phyloP scores from a whole-genome alignment of 192 early-diverging fungal species.

The Phlyctochytrium planicorne region DNA sequence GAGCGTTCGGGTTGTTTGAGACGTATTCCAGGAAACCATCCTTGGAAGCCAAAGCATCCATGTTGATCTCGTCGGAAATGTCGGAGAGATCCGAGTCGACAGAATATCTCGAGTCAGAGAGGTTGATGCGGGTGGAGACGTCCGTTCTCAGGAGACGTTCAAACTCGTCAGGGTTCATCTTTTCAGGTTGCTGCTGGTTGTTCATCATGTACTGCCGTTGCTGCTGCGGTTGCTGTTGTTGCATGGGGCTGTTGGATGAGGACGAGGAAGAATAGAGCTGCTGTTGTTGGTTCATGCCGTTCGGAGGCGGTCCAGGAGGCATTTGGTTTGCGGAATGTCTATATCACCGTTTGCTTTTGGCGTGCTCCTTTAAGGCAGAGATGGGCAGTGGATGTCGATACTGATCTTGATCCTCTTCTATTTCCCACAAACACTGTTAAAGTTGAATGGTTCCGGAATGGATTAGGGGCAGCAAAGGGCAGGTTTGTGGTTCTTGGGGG shows the following conservation, averaged over 20 bases:
- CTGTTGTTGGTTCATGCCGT: conserved; percentile 9
- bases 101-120: background rate
- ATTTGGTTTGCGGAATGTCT: too few relatives aligned
- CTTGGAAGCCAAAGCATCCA: conserved; percentile 7
- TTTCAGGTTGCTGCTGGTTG: background rate
- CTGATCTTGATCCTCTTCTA: too few relatives aligned
- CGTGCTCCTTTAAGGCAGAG: too few relatives aligned
- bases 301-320: background rate
- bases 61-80: conserved; percentile 11
- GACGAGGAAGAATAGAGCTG: background rate
- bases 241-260: conserved; percentile 1
- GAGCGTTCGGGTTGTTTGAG: background rate
- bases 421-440: too few relatives aligned
- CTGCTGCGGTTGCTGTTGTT: conserved; percentile 10
- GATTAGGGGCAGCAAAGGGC: too few relatives aligned
- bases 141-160: background rate
- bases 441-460: too few relatives aligned
- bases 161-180: background rate
- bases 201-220: background rate
- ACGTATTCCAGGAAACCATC: conserved; percentile 9
- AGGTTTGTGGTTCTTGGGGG: too few relatives aligned
- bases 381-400: too few relatives aligned
- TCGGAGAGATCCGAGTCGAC: conserved; percentile 13
- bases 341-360: too few relatives aligned
- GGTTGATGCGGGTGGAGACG: background rate